A percentile compares a stretch with the other conserved stretches of the same genome.
Evolutionary conservation across 2,329 filamentous ascomycete genomes (phyloP).

Genomic region (Lasiodiplodia theobromae): DNA sequence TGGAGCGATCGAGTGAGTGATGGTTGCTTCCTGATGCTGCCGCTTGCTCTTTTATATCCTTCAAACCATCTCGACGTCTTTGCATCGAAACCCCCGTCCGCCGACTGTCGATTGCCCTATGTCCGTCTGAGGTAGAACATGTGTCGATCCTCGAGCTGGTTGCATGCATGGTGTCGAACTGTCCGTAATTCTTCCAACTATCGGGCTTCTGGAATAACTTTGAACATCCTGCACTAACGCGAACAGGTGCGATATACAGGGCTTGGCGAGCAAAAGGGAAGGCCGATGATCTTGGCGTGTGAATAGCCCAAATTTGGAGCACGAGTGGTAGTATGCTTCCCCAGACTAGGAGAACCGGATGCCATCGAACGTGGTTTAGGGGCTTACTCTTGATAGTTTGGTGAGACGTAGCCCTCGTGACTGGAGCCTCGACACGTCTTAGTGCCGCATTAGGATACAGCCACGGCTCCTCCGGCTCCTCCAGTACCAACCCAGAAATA

Average conservation of each 20-base stretch:
- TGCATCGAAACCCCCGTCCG: background rate
- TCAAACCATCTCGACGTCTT: background rate
- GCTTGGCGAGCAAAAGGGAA: background rate
- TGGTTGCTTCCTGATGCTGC: background rate
- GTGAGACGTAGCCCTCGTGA: background rate
- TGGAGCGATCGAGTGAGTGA: background rate
- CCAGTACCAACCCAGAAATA: background rate
- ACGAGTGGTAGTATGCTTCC: background rate
- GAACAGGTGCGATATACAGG: background rate
- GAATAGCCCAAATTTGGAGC: background rate
- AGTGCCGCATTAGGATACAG: background rate
- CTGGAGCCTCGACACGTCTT: background rate
- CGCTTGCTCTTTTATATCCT: background rate
- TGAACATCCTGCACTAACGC: background rate
- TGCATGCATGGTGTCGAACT: background rate
- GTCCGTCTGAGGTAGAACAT: background rate
- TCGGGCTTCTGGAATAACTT: background rate
- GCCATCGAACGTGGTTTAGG: background rate
- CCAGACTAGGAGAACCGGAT: background rate
- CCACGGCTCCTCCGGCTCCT: background rate
- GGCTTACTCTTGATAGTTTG: background rate
- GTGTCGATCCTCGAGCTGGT: background rate
- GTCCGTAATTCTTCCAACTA: background rate
- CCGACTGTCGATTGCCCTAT: background rate
- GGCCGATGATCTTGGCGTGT: background rate